Evolutionary conservation across 176 grass and related monocot genomes (phyloP).

Genomic region (Bolboschoenus planiculmis): DNA sequence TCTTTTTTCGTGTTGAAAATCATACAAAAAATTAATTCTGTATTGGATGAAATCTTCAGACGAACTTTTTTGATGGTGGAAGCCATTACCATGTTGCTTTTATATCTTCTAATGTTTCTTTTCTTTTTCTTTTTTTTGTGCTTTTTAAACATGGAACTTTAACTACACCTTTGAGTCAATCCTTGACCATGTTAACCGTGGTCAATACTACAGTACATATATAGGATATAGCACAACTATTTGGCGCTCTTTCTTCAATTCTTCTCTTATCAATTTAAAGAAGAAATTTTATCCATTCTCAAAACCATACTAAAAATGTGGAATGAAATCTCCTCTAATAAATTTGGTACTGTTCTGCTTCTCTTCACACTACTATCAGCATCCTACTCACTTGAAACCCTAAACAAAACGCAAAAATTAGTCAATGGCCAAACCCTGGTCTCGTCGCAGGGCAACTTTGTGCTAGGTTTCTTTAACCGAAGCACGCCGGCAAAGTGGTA

Average conservation of each 20-base stretch:
- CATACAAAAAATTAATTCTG: too few species aligned
- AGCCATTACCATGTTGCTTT: not conserved
- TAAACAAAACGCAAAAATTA: not conserved
- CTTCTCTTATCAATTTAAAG: not conserved
- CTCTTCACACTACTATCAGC: not conserved
- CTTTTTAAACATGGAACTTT: too few species aligned
- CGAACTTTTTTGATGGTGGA: too few species aligned
- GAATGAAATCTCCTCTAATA: not conserved
- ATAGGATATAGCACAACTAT: not conserved
- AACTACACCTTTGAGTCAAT: not conserved
- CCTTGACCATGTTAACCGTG: not conserved
- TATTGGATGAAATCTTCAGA: too few species aligned
- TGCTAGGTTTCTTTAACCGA: not conserved
- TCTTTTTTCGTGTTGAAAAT: too few species aligned
- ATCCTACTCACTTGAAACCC: not conserved
- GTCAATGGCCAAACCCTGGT: conserved; percentile 6
- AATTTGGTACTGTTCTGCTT: not conserved
- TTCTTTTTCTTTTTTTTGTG: too few species aligned
- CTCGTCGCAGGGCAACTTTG: not conserved
- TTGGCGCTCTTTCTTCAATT: not conserved
- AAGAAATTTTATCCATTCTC: not conserved
- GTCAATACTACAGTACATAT: not conserved
- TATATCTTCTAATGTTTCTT: not conserved
- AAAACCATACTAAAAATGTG: not conserved
- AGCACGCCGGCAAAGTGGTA: not conserved